A percentile compares a stretch with the other conserved stretches of the same genome.
These are phyloP conservation scores for Tuber umbilicatum DNA, from an alignment of 495 filamentous ascomycete species.

Conservation along the genomic window DNA sequence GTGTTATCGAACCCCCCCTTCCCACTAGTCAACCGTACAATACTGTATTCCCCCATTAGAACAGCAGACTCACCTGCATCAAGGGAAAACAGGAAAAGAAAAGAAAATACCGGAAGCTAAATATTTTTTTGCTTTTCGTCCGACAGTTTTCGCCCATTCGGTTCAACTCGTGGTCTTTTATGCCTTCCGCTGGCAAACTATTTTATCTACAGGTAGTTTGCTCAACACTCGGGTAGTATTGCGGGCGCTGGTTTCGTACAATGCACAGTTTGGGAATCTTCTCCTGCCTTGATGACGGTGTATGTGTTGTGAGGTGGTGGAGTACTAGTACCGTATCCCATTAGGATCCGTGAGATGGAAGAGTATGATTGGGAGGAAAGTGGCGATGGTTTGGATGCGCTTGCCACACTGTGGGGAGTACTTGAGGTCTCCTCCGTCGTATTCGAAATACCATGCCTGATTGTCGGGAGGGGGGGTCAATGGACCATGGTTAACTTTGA, in stretches of 20 bases:
- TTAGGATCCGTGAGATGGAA: background rate
- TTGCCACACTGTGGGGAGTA: no score
- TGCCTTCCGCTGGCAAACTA: background rate
- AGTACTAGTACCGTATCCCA: background rate
- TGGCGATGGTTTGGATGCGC: no score
- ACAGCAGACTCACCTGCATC: no score
- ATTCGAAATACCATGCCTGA: no score
- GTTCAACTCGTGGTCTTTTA: background rate
- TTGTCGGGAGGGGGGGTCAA: no score
- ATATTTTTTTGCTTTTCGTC: background rate
- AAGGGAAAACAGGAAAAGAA: no score
- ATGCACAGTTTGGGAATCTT: background rate
- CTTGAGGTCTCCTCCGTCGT: no score
- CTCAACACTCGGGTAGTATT: background rate
- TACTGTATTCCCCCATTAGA: background rate
- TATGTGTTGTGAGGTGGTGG: background rate
- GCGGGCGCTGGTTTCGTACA: no score
- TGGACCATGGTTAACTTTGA: no score
- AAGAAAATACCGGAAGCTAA: no score
- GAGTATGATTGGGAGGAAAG: no score
- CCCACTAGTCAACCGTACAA: no score
- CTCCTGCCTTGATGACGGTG: background rate
- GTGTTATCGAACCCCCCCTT: background rate
- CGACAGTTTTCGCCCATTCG: background rate
- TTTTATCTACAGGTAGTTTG: background rate